Evolutionary conservation across 2,329 filamentous ascomycete genomes (phyloP).

Genomic region (Talaromyces funiculosus): DNA sequence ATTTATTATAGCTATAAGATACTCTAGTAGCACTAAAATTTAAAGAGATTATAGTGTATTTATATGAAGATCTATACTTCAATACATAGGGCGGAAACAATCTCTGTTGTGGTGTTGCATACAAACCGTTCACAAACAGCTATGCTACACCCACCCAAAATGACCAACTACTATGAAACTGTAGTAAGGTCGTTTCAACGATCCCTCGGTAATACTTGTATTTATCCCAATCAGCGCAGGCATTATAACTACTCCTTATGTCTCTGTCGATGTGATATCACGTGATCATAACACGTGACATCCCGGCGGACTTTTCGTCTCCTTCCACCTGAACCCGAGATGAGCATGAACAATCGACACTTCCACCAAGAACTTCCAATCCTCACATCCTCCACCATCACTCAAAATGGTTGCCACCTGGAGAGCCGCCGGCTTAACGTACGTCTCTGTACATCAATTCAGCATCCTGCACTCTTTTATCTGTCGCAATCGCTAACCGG

Average conservation of each 20-base stretch:
- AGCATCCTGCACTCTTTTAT: not conserved
- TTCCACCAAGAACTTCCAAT: constrained; percentile 18
- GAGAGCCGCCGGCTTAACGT: constrained; percentile 97
- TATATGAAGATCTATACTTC: no score
- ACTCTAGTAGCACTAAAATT: no score
- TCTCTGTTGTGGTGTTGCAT: not conserved
- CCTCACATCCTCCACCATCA: constrained; percentile 21
- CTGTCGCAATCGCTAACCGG: constrained; percentile 23
- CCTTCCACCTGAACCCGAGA: constrained; percentile 7
- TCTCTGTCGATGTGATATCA: constrained; percentile 14
- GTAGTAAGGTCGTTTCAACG: not conserved
- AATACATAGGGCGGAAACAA: not conserved
- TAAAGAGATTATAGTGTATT: not conserved
- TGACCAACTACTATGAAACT: not conserved
- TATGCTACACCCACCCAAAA: not conserved
- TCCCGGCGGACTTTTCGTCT: constrained; percentile 10
- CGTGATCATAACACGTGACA: constrained; percentile 27
- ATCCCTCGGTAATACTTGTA: not conserved
- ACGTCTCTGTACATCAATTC: constrained; percentile 39
- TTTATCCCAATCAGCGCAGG: no score
- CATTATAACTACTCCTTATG: no score
- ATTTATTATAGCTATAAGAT: not conserved
- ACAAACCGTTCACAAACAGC: not conserved
- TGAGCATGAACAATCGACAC: constrained; percentile 7
- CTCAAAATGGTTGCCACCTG: constrained; percentile 91